A percentile compares a stretch with the other conserved stretches of the same genome.
phyloP scores from a whole-genome alignment of 768 basidiomycete species.

The Rubroboletus pulcherrimus region DNA sequence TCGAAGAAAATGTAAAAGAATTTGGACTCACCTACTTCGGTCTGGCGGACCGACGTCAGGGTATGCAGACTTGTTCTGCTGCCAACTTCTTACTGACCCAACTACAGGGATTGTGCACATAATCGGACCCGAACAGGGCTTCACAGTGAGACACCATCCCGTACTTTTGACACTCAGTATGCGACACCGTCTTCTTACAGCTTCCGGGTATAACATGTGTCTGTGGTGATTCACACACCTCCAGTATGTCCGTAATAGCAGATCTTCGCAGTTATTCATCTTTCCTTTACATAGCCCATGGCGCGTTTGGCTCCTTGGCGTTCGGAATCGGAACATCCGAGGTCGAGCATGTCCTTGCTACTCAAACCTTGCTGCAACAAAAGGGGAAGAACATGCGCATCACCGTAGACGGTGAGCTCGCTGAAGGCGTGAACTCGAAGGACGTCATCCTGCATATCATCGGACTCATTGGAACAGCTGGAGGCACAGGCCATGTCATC shows the following conservation, averaged over 20 bases:
- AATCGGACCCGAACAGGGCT: constrained; percentile 92
- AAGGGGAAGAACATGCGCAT: constrained; percentile 94
- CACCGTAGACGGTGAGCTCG: constrained; percentile 76
- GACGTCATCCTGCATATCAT: constrained; percentile 91
- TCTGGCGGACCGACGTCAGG: constrained; percentile 84
- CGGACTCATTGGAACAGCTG: constrained; percentile 88
- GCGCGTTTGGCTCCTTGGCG: constrained; percentile 88
- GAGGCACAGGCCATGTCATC: constrained; percentile 87
- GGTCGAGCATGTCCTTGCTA: constrained; percentile 91
- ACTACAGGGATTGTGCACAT: constrained; percentile 76
- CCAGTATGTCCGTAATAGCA: constrained; percentile 50
- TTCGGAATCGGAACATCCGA: constrained; percentile 94
- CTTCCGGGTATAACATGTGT: constrained; percentile 79
- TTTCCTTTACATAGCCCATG: constrained; percentile 55
- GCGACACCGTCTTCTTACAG: constrained; percentile 31
- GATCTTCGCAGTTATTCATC: background rate
- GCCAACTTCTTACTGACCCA: constrained; percentile 15
- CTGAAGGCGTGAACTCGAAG: constrained; percentile 82
- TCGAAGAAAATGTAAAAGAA: constrained; percentile 88
- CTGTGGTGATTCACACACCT: constrained; percentile 92
- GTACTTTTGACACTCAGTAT: background rate
- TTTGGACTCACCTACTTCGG: constrained; percentile 93
- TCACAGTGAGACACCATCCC: constrained; percentile 54
- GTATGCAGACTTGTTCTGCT: constrained; percentile 33
- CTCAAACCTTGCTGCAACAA: constrained; percentile 82